Evolutionary conservation across 1,284 basidiomycete species (phyloP), one percentile per base, ranked within the genome.

Genomic region (Trichosporon inkin): DNA sequence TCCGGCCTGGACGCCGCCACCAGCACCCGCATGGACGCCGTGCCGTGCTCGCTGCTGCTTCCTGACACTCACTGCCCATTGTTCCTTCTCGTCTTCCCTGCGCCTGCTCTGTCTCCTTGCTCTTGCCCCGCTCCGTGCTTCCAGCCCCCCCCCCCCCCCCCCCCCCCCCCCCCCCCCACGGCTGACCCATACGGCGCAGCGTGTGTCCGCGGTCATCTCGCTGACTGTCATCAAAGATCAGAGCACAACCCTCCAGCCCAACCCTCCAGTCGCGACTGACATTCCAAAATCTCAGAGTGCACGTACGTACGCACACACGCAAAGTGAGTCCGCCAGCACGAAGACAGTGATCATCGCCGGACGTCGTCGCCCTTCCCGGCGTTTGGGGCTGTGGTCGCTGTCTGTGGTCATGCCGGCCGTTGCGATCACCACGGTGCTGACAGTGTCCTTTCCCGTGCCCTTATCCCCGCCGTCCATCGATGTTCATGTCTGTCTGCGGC

Each of bases 211-310:
- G 17, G 19, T 17, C 22, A 28, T 16, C 10, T 32, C 6, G 44
- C 44, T 49, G 44, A 49, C 44, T 49, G 6, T n/a, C 22, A 22
- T 49, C 44, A 49, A 49, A 49, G 44, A 28, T 16, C 6, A 22
- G 22, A 49, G 22, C 24, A 49, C 44, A 7, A 24, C 16, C 41
- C 41, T 24, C 41, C 41, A n/a, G 3, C 44, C 41, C 41, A n/a
- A 8, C 44, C 8, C 44, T 17, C 44, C 20, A 28, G 24, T 8
- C 22, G 13, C n/a, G 6, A 44, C 44, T 32, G 8, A 32, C 16
- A 44, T 49, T 28, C 44, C 44, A 49, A 49, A 49, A 49, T 16
- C 16, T 49, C 19, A 6, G 28, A 49, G 44, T 49, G 44, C 44
- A 49, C n/a, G n/a, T n/a, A 32, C 28, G 28, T 8, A 32, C 44